A percentile compares a stretch with the other conserved stretches of the same genome.
Evolutionary conservation across 148 eudicot genomes (phyloP).

Genomic region (Camellia sinensis): DNA sequence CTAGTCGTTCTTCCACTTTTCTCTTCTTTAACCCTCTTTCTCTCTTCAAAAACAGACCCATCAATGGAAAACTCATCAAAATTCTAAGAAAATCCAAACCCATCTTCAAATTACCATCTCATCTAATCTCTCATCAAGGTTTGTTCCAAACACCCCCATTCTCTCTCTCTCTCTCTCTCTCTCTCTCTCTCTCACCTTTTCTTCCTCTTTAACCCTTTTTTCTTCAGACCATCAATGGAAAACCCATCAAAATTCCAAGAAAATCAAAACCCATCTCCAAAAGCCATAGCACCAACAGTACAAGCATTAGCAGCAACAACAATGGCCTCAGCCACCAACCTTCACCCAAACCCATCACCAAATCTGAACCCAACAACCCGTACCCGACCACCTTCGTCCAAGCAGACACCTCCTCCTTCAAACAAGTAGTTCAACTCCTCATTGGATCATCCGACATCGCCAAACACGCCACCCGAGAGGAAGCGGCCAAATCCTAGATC

Average conservation of each 20-base stretch:
- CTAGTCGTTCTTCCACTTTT: background rate
- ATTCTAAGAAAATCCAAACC: slow-evolving; percentile 18
- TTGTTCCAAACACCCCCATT: no score
- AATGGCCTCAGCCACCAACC: slow-evolving; percentile 8
- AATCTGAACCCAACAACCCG: slow-evolving; percentile 59
- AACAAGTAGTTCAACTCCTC: slow-evolving; percentile 74
- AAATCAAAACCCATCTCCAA: slow-evolving; percentile 25
- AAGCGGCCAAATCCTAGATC: no score
- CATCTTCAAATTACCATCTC: slow-evolving; percentile 19
- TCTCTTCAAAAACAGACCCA: background rate
- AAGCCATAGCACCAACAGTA: slow-evolving; percentile 16
- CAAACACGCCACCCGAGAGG: slow-evolving; percentile 15
- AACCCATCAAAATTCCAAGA: slow-evolving; percentile 24
- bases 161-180: no score
- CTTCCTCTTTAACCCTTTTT: no score
- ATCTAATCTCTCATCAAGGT: no score
- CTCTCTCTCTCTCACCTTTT: no score
- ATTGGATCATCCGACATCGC: slow-evolving; percentile 57
- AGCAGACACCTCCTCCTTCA: slow-evolving; percentile 71
- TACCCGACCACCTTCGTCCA: slow-evolving; percentile 79
- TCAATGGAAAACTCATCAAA: slow-evolving; percentile 37
- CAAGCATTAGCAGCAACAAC: slow-evolving; percentile 23
- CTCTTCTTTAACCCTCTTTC: background rate
- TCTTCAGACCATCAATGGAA: slow-evolving; percentile 30
- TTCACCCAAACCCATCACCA: slow-evolving; percentile 29